These are phyloP conservation scores for Eucalyptus guilfoylei DNA, from an alignment of 345 rosid genomes.

Conservation along the genomic window DNA sequence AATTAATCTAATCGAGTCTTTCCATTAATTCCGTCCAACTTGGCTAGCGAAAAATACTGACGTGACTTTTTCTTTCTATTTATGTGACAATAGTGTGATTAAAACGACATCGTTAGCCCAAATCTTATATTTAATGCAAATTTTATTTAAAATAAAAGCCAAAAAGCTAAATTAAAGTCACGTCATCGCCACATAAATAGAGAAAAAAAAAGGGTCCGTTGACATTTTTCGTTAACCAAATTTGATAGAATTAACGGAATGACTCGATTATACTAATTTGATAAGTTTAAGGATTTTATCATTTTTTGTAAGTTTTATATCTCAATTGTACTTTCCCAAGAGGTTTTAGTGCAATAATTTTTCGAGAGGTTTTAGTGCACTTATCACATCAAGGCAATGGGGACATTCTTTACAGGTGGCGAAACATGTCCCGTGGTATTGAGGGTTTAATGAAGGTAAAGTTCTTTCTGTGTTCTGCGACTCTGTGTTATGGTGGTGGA, in stretches of 20 bases:
- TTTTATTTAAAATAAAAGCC: too few species aligned
- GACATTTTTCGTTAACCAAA: fast-evolving
- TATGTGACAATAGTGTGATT: neutral
- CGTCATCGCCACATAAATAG: fast-evolving
- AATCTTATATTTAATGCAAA: too few species aligned
- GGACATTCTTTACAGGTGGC: neutral
- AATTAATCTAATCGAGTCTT: too few species aligned
- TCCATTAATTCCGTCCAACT: fast-evolving
- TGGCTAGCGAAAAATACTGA: fast-evolving
- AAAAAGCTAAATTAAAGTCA: too few species aligned
- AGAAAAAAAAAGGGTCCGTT: fast-evolving
- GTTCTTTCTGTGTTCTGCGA: neutral
- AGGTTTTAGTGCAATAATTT: too few species aligned
- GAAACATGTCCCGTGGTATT: neutral
- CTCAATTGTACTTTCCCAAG: neutral
- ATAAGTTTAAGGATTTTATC: fast-evolving
- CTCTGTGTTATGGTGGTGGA: fast-evolving
- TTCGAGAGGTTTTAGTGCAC: too few species aligned
- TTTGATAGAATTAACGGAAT: neutral
- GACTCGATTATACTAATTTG: too few species aligned
- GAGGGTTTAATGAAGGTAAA: neutral
- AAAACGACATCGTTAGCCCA: fast-evolving
- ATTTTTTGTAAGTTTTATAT: too few species aligned
- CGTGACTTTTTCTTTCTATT: neutral
- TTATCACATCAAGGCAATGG: too few species aligned